Evolutionary conservation across 768 basidiomycete genomes (phyloP).

Genomic region (Austroboletus eburneus): DNA sequence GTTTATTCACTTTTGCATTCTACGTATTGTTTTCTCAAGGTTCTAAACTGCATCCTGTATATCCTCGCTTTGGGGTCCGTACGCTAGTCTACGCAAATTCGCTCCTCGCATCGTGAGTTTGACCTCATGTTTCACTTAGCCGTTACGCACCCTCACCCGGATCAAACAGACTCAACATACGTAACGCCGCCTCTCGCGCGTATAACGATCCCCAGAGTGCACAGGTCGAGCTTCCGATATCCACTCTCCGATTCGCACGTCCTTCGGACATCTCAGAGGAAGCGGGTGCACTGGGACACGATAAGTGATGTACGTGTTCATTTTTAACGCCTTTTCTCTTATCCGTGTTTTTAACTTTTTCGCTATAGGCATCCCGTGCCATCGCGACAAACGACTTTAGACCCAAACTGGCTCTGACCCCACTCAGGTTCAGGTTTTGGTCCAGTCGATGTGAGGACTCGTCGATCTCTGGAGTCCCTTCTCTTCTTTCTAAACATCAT

Average conservation of each 20-base stretch:
- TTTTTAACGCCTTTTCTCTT: not conserved
- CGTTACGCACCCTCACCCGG: not conserved
- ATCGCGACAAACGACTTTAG: too few relatives aligned
- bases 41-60: not conserved
- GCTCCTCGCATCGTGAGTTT: slow-evolving; percentile 25
- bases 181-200: slow-evolving; percentile 15
- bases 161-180: slow-evolving; percentile 23
- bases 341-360: not conserved
- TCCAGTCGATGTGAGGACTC: too few relatives aligned
- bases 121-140: not conserved
- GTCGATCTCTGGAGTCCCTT: too few relatives aligned
- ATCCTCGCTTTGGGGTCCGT: too few relatives aligned
- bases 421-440: slow-evolving; percentile 3
- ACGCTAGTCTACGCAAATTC: slow-evolving; percentile 28
- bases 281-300: not conserved
- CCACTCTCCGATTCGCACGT: slow-evolving; percentile 24
- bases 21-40: not conserved
- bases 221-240: slow-evolving; percentile 10
- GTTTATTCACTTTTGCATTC: slow-evolving; percentile 2
- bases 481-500: too few relatives aligned
- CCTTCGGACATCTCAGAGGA: slow-evolving; percentile 12
- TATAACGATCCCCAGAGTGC: slow-evolving; percentile 5
- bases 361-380: too few relatives aligned
- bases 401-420: too few relatives aligned
- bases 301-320: not conserved